phyloP scores from a whole-genome alignment of 164 flowering plant species.

The Euptelea pleiosperma region DNA sequence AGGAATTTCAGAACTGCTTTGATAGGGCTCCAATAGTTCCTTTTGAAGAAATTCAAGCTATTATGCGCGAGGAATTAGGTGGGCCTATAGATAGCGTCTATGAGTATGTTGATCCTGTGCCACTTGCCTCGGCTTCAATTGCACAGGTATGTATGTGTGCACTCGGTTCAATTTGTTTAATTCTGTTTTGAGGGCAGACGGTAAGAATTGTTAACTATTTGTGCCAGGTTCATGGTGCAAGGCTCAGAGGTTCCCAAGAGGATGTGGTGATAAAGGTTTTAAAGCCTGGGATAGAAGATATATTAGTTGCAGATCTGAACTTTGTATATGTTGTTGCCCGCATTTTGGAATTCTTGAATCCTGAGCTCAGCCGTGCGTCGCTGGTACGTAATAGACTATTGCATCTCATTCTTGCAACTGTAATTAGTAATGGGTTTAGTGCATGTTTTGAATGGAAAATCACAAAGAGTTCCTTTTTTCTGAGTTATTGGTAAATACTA shows the following conservation, averaged over 20 bases:
- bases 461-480: no score
- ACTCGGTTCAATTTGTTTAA: neutral
- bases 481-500: no score
- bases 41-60: conserved; percentile 64
- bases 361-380: conserved; percentile 80
- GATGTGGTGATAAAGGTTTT: conserved; percentile 94
- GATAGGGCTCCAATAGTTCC: conserved; percentile 88
- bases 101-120: conserved; percentile 85
- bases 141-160: conserved; percentile 60
- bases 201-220: conserved; percentile 8
- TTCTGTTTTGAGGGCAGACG: neutral
- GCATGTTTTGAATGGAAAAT: no score
- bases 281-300: conserved; percentile 93
- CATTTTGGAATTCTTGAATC: conserved; percentile 84
- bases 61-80: conserved; percentile 68
- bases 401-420: no score
- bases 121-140: conserved; percentile 97
- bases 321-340: conserved; percentile 86
- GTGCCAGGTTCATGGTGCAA: conserved; percentile 88
- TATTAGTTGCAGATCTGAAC: conserved; percentile 87
- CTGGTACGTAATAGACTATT: conserved; percentile 50
- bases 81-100: conserved; percentile 80
- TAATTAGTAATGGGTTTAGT: no score
- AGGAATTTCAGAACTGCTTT: conserved; percentile 92
- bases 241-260: conserved; percentile 66